phyloP scores from a whole-genome alignment of 495 filamentous ascomycete genomes.

The Penicillium macrosclerotiorum region DNA sequence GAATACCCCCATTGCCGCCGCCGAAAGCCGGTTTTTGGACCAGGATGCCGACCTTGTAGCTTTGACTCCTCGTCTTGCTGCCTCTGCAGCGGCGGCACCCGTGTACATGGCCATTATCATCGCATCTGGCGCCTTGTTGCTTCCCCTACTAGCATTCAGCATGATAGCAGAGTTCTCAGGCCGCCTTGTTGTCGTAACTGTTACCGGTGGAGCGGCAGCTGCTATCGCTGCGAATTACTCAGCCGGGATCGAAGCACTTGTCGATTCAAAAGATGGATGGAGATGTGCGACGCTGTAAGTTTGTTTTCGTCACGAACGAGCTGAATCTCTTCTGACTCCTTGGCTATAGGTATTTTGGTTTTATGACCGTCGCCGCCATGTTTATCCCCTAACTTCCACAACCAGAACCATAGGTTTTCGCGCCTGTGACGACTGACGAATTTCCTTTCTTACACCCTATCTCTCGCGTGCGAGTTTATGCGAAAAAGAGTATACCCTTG shows the following conservation, averaged over 20 bases:
- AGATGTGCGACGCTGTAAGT: constrained; percentile 39
- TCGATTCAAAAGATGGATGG: constrained; percentile 43
- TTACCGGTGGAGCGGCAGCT: constrained; percentile 37
- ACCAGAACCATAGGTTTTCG: too few relatives aligned
- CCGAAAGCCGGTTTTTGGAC: constrained; percentile 70
- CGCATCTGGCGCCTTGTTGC: constrained; percentile 51
- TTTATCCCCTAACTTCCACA: constrained; percentile 30
- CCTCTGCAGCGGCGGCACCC: constrained; percentile 19
- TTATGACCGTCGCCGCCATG: constrained; percentile 42
- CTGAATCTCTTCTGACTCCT: neutral
- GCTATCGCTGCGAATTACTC: constrained; percentile 39
- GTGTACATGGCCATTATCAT: constrained; percentile 50
- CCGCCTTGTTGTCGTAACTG: constrained; percentile 50
- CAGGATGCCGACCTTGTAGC: constrained; percentile 63
- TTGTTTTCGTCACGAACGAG: neutral
- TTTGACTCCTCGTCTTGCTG: constrained; percentile 34
- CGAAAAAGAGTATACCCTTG: too few relatives aligned
- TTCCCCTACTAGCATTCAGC: constrained; percentile 60
- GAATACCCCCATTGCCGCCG: constrained; percentile 58
- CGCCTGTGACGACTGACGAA: constrained; percentile 14
- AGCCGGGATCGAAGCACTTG: constrained; percentile 34
- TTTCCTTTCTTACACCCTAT: constrained; percentile 8
- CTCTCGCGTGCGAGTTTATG: neutral
- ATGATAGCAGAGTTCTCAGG: constrained; percentile 51
- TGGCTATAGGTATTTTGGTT: constrained; percentile 37